Evolutionary conservation across 441 rosid species (phyloP).

Genomic region (Erysimum cheiri): DNA sequence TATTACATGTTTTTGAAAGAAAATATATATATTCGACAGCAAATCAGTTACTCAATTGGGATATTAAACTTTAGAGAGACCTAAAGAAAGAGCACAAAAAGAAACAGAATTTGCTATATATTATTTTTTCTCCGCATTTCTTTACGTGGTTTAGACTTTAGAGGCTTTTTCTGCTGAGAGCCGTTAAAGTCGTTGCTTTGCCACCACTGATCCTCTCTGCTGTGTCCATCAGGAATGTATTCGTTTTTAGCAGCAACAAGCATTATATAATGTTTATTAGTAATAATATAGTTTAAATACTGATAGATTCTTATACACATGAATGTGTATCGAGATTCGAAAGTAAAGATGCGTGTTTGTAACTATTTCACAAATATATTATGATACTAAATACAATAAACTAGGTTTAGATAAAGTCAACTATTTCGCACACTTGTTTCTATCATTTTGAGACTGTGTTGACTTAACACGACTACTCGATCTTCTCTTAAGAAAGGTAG

Average conservation of each 20-base stretch:
- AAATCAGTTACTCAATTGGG: no score
- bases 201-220: conserved; percentile 1
- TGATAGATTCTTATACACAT: conserved; percentile 4
- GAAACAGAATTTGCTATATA: no score
- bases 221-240: conserved; percentile 15
- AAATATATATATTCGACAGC: no score
- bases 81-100: no score
- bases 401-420: neutral
- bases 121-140: neutral
- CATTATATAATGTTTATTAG: neutral
- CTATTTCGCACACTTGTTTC: neutral
- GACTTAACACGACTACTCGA: conserved; percentile 12
- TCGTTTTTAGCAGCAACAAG: conserved; percentile 6
- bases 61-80: no score
- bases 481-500: neutral
- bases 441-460: conserved; percentile 24
- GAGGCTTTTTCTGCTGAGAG: neutral
- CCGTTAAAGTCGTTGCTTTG: conserved; percentile 20
- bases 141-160: neutral
- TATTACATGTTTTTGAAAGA: no score
- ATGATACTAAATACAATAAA: conserved; percentile 1
- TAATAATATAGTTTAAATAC: neutral
- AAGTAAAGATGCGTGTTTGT: conserved; percentile 15
- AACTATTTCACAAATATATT: conserved; percentile 2
- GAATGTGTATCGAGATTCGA: conserved; percentile 30